Evolutionary conservation across 768 basidiomycete species (phyloP).

Genomic region (Thelephora ganbajun): DNA sequence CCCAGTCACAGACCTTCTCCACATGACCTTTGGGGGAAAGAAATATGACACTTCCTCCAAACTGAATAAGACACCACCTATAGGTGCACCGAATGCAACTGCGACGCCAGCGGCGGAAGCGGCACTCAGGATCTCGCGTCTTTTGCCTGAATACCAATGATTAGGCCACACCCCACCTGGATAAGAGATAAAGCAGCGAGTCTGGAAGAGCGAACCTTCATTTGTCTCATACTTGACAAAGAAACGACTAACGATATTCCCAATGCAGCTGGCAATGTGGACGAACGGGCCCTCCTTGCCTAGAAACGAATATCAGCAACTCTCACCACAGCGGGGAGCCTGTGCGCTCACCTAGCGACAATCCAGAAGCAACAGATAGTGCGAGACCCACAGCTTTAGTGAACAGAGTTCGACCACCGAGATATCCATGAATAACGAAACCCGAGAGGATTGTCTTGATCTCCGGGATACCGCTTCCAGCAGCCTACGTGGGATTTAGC

Average conservation of each 20-base stretch:
- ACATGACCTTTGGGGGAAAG: conserved; percentile 73
- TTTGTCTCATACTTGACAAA: conserved; percentile 77
- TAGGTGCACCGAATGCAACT: conserved; percentile 96
- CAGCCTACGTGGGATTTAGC: conserved; percentile 44
- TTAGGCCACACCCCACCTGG: conserved; percentile 9
- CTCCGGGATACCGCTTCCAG: conserved; percentile 96
- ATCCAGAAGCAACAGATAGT: neutral
- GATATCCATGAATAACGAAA: conserved; percentile 93
- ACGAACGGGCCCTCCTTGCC: conserved; percentile 99
- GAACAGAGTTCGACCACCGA: conserved; percentile 78
- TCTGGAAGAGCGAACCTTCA: conserved; percentile 43
- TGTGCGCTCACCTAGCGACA: conserved; percentile 30
- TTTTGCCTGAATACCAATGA: conserved; percentile 36
- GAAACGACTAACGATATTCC: conserved; percentile 74
- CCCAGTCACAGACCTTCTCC: neutral
- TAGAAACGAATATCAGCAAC: conserved; percentile 44
- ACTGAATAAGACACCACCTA: conserved; percentile 94
- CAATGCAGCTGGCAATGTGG: conserved; percentile 92
- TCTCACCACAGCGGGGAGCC: neutral
- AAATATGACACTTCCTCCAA: conserved; percentile 96
- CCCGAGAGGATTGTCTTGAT: conserved; percentile 97
- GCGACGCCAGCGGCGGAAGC: conserved; percentile 97
- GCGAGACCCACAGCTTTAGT: conserved; percentile 84
- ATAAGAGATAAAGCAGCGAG: neutral
- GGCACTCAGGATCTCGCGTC: conserved; percentile 85